Percentiles rank a stretch among this genome's conserved stretches.
Conservation (phyloP, 768 basidiomycete species). For the Lactarius psammicola region DNA sequence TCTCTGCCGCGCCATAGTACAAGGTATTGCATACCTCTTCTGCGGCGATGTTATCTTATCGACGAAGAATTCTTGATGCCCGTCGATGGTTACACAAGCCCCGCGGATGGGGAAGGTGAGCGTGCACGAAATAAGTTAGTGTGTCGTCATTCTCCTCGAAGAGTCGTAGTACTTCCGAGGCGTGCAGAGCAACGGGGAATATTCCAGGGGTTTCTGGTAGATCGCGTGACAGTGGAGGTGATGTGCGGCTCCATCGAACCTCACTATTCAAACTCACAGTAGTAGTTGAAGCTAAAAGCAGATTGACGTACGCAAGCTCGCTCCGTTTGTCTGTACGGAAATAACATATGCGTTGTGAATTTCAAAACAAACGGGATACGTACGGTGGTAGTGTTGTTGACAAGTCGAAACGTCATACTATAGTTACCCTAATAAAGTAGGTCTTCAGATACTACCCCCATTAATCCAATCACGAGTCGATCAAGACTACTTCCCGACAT, state of each 20-base stretch:
- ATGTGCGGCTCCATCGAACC: neutral
- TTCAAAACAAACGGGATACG: neutral
- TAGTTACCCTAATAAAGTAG: too few species aligned
- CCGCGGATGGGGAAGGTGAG: neutral
- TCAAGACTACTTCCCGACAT: neutral
- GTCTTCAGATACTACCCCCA: too few species aligned
- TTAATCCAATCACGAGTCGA: neutral
- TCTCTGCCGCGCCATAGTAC: neutral
- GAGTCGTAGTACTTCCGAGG: neutral
- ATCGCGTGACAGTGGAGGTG: neutral
- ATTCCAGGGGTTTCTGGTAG: neutral
- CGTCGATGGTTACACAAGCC: neutral
- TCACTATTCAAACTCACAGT: neutral
- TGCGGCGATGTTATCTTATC: neutral
- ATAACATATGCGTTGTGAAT: neutral
- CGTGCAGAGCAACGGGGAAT: neutral
- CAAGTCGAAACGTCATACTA: neutral
- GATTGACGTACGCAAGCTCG: neutral
- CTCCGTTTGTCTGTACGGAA: neutral
- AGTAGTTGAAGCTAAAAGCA: neutral
- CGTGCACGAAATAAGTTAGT: neutral
- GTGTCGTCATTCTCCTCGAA: neutral
- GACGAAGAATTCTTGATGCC: neutral
- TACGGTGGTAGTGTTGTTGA: too few species aligned
- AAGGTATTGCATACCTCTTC: neutral